Conservation (phyloP, 306 rosid genomes). For the Sindora glabra region DNA sequence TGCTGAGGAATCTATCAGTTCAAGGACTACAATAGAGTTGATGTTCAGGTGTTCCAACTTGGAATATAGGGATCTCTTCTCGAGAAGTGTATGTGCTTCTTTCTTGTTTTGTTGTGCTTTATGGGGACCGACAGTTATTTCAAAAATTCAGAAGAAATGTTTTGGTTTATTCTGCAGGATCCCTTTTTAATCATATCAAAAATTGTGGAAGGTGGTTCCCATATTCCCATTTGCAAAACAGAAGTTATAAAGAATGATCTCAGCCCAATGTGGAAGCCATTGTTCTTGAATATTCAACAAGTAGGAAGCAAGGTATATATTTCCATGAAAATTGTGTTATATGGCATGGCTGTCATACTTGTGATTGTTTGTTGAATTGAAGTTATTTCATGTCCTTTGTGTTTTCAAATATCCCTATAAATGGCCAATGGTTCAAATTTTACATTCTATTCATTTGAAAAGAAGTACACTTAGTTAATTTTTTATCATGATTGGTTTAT, state of each 20-base stretch:
- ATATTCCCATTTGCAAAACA: slow-evolving; percentile 86
- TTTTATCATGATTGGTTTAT: neutral
- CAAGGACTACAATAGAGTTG: slow-evolving; percentile 71
- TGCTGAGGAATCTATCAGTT: slow-evolving; percentile 82
- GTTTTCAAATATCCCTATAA: neutral
- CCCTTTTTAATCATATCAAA: slow-evolving; percentile 83
- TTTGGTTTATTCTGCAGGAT: slow-evolving; percentile 55
- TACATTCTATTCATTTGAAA: neutral
- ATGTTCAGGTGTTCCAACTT: slow-evolving; percentile 76
- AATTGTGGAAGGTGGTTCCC: slow-evolving; percentile 57
- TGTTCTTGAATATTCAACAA: slow-evolving; percentile 85
- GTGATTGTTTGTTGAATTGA: slow-evolving; percentile 4
- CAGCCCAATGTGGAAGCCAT: slow-evolving; percentile 76
- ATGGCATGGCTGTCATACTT: neutral
- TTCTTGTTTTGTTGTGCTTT: slow-evolving; percentile 11
- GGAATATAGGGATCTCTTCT: slow-evolving; percentile 93
- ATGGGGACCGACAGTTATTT: no score
- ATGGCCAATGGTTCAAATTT: neutral
- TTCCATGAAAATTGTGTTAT: neutral
- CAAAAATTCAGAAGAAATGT: no score
- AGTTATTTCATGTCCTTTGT: neutral
- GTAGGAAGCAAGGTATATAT: slow-evolving; percentile 89
- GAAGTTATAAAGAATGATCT: slow-evolving; percentile 88
- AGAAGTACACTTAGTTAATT: neutral
- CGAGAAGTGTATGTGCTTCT: slow-evolving; percentile 69